Evolutionary conservation across 129 eudicot species (phyloP).

Genomic region (Lactuca saligna): DNA sequence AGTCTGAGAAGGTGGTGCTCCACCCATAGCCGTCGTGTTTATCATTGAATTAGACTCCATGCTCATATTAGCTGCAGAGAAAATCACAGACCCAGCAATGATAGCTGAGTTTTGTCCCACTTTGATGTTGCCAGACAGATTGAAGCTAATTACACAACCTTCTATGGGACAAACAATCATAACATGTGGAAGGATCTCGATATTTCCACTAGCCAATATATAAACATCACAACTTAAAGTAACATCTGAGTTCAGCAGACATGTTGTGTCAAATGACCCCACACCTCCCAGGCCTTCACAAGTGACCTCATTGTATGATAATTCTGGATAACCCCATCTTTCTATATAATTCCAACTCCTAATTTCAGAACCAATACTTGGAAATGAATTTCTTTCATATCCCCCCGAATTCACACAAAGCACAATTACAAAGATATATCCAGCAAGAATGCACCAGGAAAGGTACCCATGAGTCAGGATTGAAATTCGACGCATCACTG

Average conservation of each 20-base stretch:
- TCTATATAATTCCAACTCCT: neutral
- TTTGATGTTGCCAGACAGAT: slow-evolving; percentile 72
- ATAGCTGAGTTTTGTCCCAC: slow-evolving; percentile 67
- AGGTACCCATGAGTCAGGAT: slow-evolving; percentile 35
- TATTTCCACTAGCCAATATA: slow-evolving; percentile 59
- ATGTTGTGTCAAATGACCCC: slow-evolving; percentile 84
- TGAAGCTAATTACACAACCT: slow-evolving; percentile 76
- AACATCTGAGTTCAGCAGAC: slow-evolving; percentile 60
- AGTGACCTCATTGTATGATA: slow-evolving; percentile 36
- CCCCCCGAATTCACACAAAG: slow-evolving; percentile 36
- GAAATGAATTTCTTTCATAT: slow-evolving; percentile 25
- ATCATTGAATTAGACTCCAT: slow-evolving; percentile 62
- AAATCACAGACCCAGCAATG: slow-evolving; percentile 63
- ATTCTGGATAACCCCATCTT: slow-evolving; percentile 19
- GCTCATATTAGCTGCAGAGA: slow-evolving; percentile 60
- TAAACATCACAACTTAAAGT: slow-evolving; percentile 43
- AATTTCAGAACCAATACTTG: slow-evolving; percentile 26
- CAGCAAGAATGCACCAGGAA: slow-evolving; percentile 56
- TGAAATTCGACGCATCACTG: slow-evolving; percentile 48
- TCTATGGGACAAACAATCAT: slow-evolving; percentile 60
- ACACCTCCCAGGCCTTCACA: slow-evolving; percentile 81
- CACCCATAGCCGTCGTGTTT: slow-evolving; percentile 73
- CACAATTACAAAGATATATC: slow-evolving; percentile 37
- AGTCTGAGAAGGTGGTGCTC: slow-evolving; percentile 84
- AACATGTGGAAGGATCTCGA: slow-evolving; percentile 77